Evolutionary conservation across 2,329 filamentous ascomycete genomes (phyloP).

Genomic region (Thelonectria olida): DNA sequence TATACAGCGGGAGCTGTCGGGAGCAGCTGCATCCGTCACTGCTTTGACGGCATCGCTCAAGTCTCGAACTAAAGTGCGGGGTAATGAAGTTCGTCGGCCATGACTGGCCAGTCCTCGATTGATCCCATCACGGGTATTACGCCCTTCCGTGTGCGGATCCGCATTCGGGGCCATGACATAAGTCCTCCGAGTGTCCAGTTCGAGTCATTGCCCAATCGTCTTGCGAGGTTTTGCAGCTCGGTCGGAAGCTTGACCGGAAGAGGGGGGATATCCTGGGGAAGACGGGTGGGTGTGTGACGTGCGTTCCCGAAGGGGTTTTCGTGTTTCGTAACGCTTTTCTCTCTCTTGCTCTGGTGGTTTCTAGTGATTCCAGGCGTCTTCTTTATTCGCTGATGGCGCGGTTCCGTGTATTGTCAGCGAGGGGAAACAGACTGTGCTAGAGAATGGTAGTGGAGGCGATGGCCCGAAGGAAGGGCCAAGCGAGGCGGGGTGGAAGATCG

Average conservation of each 20-base stretch:
- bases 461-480: not conserved
- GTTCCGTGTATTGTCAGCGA: not conserved
- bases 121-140: not conserved
- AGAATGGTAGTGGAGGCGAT: not conserved
- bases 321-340: not conserved
- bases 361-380: not conserved
- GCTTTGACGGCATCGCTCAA: no score
- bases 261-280: not conserved
- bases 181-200: not conserved
- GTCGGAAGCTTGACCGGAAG: not conserved
- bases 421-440: not conserved
- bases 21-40: no score
- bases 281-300: not conserved
- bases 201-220: not conserved
- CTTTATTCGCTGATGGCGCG: constrained; percentile 6
- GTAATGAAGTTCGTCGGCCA: not conserved
- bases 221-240: not conserved
- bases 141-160: constrained; percentile 12
- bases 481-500: not conserved
- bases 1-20: no score
- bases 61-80: constrained; percentile 1
- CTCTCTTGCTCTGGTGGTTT: not conserved
- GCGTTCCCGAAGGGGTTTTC: not conserved
- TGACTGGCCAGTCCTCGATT: not conserved
- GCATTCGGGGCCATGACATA: not conserved